Evolutionary conservation across 2,329 filamentous ascomycete genomes (phyloP).

Genomic region (Penicillium sp.): DNA sequence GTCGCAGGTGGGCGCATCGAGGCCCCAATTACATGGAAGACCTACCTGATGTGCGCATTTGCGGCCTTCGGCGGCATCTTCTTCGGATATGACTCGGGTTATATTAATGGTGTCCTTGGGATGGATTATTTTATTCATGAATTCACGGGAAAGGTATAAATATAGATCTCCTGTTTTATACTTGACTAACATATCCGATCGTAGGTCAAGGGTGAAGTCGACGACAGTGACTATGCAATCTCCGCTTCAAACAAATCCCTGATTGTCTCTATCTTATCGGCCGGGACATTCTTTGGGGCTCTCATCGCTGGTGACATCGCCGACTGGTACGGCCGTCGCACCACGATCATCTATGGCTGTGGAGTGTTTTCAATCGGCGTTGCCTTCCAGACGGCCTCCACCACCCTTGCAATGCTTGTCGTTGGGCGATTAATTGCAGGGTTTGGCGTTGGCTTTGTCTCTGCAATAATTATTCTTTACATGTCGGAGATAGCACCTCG

Average conservation of each 20-base stretch:
- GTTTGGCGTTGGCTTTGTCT: slow-evolving; percentile 80
- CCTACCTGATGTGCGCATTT: slow-evolving; percentile 65
- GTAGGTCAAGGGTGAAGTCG: slow-evolving; percentile 35
- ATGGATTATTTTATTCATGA: slow-evolving; percentile 55
- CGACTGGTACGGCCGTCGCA: slow-evolving; percentile 69
- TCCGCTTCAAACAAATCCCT: slow-evolving; percentile 60
- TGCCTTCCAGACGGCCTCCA: slow-evolving; percentile 66
- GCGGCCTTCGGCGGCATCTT: slow-evolving; percentile 66
- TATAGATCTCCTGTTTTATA: not conserved
- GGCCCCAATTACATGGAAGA: slow-evolving; percentile 63
- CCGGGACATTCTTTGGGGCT: slow-evolving; percentile 78
- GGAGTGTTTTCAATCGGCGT: slow-evolving; percentile 72
- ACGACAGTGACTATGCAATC: slow-evolving; percentile 44
- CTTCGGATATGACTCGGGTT: slow-evolving; percentile 65
- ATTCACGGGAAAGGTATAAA: slow-evolving; percentile 41
- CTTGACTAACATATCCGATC: not conserved
- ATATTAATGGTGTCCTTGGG: slow-evolving; percentile 58
- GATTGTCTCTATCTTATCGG: slow-evolving; percentile 78
- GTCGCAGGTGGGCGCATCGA: slow-evolving; percentile 61
- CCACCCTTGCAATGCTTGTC: slow-evolving; percentile 65
- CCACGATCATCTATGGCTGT: slow-evolving; percentile 74
- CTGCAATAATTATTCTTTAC: slow-evolving; percentile 80
- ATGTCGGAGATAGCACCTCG: slow-evolving; percentile 80
- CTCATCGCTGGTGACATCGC: slow-evolving; percentile 77
- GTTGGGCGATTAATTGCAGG: slow-evolving; percentile 76